A percentile compares a stretch with the other conserved stretches of the same genome.
These are phyloP conservation scores for Pythium biforme DNA, from an alignment of 352 stramenopile genomes.

Conservation along the genomic window DNA sequence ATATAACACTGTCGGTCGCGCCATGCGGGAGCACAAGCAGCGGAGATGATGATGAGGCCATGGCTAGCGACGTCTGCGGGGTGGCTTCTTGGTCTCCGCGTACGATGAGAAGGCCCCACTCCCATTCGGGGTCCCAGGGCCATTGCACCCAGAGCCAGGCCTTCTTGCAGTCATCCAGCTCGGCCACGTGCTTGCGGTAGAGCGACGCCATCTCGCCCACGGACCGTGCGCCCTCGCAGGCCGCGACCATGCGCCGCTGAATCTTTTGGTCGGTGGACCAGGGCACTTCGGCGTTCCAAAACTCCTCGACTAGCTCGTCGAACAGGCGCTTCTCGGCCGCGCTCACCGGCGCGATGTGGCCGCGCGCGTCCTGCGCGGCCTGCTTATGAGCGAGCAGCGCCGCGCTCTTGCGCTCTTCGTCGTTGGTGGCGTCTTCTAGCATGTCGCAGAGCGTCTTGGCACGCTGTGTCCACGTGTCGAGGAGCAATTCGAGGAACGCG, in stretches of 20 bases:
- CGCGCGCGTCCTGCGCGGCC: constrained; percentile 38
- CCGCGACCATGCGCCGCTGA: constrained; percentile 32
- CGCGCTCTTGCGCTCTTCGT: constrained; percentile 37
- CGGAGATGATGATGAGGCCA: not conserved
- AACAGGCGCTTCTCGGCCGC: constrained; percentile 44
- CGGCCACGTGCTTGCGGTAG: constrained; percentile 31
- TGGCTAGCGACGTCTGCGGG: not conserved
- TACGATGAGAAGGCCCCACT: constrained; percentile 26
- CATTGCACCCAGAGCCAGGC: constrained; percentile 28
- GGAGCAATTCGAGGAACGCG: constrained; percentile 61
- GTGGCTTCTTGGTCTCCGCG: not conserved
- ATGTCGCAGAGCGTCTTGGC: constrained; percentile 42
- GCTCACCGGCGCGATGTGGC: constrained; percentile 38
- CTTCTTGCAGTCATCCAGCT: constrained; percentile 21
- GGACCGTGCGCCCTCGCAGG: constrained; percentile 25
- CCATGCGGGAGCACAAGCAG: not conserved
- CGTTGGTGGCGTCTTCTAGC: constrained; percentile 61
- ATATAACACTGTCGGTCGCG: constrained; percentile 8
- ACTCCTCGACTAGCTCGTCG: constrained; percentile 56
- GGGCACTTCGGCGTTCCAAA: constrained; percentile 64
- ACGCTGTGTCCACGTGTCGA: constrained; percentile 63
- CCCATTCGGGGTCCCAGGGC: constrained; percentile 30
- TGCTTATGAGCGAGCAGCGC: constrained; percentile 34
- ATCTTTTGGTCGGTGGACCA: constrained; percentile 41
- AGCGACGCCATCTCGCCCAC: constrained; percentile 44